Base-by-base conservation (phyloP, 768 basidiomycete species). In the Termitomyces sp. region DNA sequence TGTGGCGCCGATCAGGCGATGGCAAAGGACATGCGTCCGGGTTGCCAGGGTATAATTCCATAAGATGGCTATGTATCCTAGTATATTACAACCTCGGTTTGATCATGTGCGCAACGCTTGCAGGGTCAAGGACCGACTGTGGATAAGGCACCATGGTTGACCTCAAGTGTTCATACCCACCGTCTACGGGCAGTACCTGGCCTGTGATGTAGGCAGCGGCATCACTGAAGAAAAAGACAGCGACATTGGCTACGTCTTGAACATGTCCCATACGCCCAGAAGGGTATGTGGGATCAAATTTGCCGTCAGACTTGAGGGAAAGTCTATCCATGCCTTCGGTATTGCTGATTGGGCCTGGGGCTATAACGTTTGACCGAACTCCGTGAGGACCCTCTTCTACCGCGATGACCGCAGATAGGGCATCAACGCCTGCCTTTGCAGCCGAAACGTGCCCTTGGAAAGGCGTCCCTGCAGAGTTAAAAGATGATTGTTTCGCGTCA, bases 341-440 rank as follows among this genome's bases (percentile, higher is more conserved):
- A 11, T 80, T 85, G 5, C 67, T 82, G 60, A 96, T 96, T 7
- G 91, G 88, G 3, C 95, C 91, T 5, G 93, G 92, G 4, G 92
- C 82, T 66, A 94, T 87, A 51, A 91, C 86, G 67, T 94, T 97
- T 18, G 92, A 92, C 50, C 96, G 87, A 20, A 98, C 87, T n/a
- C 96, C 96, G 66, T 86, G 83, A 4, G 96, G 96, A 1, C 96
- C 96, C 76, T 96, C 95, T 75, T 98, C 96, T 13, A 96, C 84
- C 2, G 96, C 94, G 32, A 98, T 75, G 3, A 92, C 94, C 1
- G 82, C 81, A 58, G 91, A 92, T 6, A 95, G 79, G 0, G 95
- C 94, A 70, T 99, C 96, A 39, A 98, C 86, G 18, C 84, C 96
- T 0, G 96, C 95, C 74, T 98, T 99, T 24, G 96, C 96, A 9